Evolutionary conservation across 129 eudicot genomes (phyloP), one percentile per base, ranked within the genome.

Genomic region (Chrysanthemum makinoi): DNA sequence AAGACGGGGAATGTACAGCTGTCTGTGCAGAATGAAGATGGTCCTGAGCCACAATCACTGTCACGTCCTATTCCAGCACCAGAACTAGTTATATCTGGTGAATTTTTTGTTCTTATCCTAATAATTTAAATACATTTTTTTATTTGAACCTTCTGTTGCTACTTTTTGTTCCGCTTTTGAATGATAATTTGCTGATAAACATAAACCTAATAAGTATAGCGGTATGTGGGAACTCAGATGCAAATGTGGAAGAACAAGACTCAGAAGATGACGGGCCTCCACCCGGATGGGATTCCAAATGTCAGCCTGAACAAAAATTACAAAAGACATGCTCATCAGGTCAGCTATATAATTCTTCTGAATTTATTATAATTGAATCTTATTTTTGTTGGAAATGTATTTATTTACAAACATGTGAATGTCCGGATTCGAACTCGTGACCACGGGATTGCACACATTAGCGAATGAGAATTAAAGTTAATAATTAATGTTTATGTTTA

Each of bases 271-370:
- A 73, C 7, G 81, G 82, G 10, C 83, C 69, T 14, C 82, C 84
- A 63, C 82, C 82, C 7, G 89, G 83, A 54, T 79, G 86, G 89
- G 70, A 85, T 68, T 47, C 58, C 6, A 47, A 72, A 13, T 11
- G 65, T 73, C 81, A 66, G 9, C 75, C 65, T 1, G 65, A 70
- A 30, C n/a, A 80, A 18, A 48, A 50, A 20, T 52, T 68, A 77
- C 73, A 66, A 60, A 54, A 44, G 59, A 64, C 74, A 48, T 50
- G 63, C 60, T 43, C 58, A 68, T 28, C 63, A 59, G 80, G 80
- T 68, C 69, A 48, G 61, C 28, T 17, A 49, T 15, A 75, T 3
- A 66, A 66, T 14, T 57, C 16, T 44, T 49, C 4, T 54, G 54
- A 28, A 1, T 28, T 28, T 1, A 3, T 28, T 12, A 49, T 49